Conservation (phyloP, 2,329 filamentous ascomycete genomes). For the Diplodia sapinea region DNA sequence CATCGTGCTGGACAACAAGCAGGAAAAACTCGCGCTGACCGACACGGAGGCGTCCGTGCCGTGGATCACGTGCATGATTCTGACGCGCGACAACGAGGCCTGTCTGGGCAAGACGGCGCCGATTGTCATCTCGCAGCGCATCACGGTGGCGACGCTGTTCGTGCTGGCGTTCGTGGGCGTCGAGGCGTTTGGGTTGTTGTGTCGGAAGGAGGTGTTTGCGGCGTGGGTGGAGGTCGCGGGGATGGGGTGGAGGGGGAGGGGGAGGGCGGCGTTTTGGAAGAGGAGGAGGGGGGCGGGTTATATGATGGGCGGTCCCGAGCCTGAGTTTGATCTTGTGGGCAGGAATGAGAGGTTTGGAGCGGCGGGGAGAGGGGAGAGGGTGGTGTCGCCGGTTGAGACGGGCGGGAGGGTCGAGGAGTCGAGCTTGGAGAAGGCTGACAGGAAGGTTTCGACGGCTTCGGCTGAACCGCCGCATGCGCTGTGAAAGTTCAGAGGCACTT, state of each 20-base stretch:
- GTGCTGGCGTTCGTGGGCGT: conserved; percentile 37
- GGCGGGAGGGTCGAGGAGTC: not conserved
- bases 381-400: not conserved
- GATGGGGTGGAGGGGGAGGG: conserved; percentile 30
- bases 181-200: conserved; percentile 37
- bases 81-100: conserved; percentile 34
- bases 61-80: conserved; percentile 38
- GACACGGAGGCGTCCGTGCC: conserved; percentile 36
- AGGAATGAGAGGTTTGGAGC: too few relatives aligned
- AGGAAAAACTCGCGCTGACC: conserved; percentile 44
- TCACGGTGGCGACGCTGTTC: conserved; percentile 37
- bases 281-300: not conserved
- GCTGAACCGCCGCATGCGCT: not conserved
- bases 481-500: not conserved
- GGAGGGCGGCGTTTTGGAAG: not conserved
- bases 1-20: conserved; percentile 74
- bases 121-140: conserved; percentile 35
- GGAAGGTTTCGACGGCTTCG: not conserved
- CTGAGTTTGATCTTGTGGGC: not conserved
- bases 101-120: conserved; percentile 34
- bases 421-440: not conserved
- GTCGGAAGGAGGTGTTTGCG: conserved; percentile 34
- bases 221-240: conserved; percentile 35
- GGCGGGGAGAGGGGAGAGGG: not conserved
- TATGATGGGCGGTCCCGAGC: not conserved